A percentile compares a stretch with the other conserved stretches of the same genome.
Conservation (phyloP, 1,284 basidiomycete genomes). For the Dichomitus squalens region DNA sequence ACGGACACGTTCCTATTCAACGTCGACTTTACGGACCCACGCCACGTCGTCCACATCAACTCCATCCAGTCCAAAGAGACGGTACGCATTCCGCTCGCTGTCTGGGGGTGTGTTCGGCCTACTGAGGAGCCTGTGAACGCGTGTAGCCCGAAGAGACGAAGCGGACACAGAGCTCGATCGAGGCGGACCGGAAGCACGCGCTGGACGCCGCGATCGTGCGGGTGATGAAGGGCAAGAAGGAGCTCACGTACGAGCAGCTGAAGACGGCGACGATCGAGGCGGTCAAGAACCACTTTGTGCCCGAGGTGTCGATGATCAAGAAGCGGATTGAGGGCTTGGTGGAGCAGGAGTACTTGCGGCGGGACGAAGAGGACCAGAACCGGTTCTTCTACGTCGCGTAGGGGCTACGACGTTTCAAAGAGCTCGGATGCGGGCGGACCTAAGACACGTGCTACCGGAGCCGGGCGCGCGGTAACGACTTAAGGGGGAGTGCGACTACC, state of each 20-base stretch:
- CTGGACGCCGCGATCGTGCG: slow-evolving; percentile 94
- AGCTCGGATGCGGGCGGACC: not conserved
- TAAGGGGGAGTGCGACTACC: not conserved
- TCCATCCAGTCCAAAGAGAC: slow-evolving; percentile 95
- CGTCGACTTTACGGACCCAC: slow-evolving; percentile 79
- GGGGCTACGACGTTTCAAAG: not conserved
- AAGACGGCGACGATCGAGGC: slow-evolving; percentile 79
- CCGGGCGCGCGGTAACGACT: not conserved
- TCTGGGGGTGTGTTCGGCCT: not conserved
- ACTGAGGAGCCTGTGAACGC: not conserved
- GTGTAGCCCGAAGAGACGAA: slow-evolving; percentile 82
- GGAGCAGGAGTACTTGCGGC: slow-evolving; percentile 83
- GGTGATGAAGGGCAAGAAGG: slow-evolving; percentile 92
- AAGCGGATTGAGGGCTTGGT: slow-evolving; percentile 80
- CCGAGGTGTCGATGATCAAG: slow-evolving; percentile 80
- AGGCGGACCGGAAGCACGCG: slow-evolving; percentile 83
- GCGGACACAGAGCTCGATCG: slow-evolving; percentile 82
- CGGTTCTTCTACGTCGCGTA: slow-evolving; percentile 80
- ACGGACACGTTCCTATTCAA: slow-evolving; percentile 85
- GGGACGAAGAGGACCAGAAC: slow-evolving; percentile 73
- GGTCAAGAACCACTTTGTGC: slow-evolving; percentile 79
- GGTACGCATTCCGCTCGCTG: slow-evolving; percentile 44
- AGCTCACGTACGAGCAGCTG: slow-evolving; percentile 75
- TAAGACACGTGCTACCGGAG: not conserved
- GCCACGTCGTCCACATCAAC: slow-evolving; percentile 88